Conservation (phyloP, 345 rosid genomes). For the Garcia nutans region DNA sequence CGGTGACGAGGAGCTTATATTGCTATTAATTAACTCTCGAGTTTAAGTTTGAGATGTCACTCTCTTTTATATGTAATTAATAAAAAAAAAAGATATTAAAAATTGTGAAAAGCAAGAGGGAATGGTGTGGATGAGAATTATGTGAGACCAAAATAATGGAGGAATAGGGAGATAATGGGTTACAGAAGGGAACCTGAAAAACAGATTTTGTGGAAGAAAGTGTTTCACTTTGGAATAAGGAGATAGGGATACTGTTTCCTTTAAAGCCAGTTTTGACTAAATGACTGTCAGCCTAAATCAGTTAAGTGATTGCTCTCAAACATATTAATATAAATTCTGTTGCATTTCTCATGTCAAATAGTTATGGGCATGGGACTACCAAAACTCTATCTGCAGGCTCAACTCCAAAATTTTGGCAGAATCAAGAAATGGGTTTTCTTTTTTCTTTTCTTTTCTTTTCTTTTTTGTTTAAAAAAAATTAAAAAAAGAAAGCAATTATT, state of each 20-base stretch:
- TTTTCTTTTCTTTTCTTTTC: neutral
- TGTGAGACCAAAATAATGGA: neutral
- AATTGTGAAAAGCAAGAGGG: too few relatives aligned
- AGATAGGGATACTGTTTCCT: conserved; percentile 25
- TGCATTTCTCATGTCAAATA: conserved; percentile 10
- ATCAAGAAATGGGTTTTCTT: conserved; percentile 7
- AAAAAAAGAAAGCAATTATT: neutral
- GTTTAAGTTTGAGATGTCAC: too few relatives aligned
- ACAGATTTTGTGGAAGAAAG: conserved; percentile 26
- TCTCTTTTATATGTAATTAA: too few relatives aligned
- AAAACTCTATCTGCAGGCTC: conserved; percentile 6
- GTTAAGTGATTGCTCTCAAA: conserved; percentile 1
- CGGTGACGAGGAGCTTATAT: too few relatives aligned
- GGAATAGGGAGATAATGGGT: conserved; percentile 24
- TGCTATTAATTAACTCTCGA: too few relatives aligned
- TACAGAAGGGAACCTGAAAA: conserved; percentile 19
- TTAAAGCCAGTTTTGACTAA: conserved; percentile 21
- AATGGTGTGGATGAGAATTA: neutral
- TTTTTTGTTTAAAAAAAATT: neutral
- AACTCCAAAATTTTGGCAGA: conserved; percentile 6
- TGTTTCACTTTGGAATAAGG: conserved; percentile 16
- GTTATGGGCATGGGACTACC: neutral
- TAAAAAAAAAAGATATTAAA: too few relatives aligned
- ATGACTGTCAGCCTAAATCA: conserved; percentile 18
- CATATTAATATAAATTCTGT: neutral